Evolutionary conservation across 352 stramenopile genomes (phyloP), one percentile per base, ranked within the genome.

Genomic region (Peronospora farinosa): DNA sequence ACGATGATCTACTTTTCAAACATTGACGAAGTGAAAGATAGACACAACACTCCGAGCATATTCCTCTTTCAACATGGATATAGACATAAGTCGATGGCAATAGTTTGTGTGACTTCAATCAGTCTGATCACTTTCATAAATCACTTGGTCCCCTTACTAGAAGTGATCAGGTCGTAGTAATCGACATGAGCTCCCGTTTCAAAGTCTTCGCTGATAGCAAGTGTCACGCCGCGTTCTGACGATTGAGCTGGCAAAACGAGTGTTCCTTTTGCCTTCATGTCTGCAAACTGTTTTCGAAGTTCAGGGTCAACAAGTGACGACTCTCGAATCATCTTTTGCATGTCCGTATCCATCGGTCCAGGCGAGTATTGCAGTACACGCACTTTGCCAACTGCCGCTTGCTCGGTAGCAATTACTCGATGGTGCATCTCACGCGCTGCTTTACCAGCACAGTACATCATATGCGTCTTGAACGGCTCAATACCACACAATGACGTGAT

Each of bases 371-470:
- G 89, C 11, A 96, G 68, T 33, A 89, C 69, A 15, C 72, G 74
- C 10, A 88, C 53, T 28, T 62, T 70, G 9, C 42, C 58, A 7
- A 1, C 11, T 0, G 27, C n/a, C 9, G 41, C 62, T 46, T 91
- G 75, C 50, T 92, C 84, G 17, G 65, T 54, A 0, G 76, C 82
- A 25, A 94, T 50, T 28, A 91, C 79, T 38, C 62, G 54, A 40
- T 80, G 67, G 44, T 92, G 86, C 86, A 96, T 96, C 54, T 96
- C 85, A 16, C 84, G 69, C 25, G 84, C 86, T 15, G 83, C 79
- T 49, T 96, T 96, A 41, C 79, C 72, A 7, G 74, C 76, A 55
- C 84, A 95, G 48, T 96, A 96, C 21, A 84, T 59, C 19, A 76
- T 71, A 40, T 88, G 86, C 17, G 79, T 87, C 54, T 70, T 64